Evolutionary conservation across 768 basidiomycete species (phyloP), one percentile per base, ranked within the genome.

Genomic region (Tylopilus rubrobrunneus): DNA sequence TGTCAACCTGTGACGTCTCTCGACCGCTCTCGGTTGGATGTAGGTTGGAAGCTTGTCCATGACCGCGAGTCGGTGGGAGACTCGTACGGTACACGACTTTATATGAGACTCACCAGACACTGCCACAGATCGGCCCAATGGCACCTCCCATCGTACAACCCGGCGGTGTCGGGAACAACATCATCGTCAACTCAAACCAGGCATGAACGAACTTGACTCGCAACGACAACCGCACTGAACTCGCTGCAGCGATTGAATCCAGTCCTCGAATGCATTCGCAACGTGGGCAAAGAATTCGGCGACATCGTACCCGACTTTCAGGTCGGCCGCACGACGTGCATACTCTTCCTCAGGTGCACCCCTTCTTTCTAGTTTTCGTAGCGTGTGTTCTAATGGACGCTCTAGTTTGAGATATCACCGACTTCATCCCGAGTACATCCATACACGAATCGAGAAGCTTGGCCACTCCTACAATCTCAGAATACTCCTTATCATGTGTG

Each of bases 341-440:
- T 95, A 10, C 72, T 99, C 23, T 99, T 88, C 67, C 80, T 99
- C 51, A 96, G 93, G 97, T 89, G 40, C 52, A 61, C 21, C 0
- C 36, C 36, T 27, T 44, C 23, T 27, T 5, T 19, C 31, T 25
- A 31, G 11, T 43, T 14, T 45, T 3, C 7, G 15, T 17, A 17
- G 9, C n/a, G 37, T 25, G 7, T 21, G 37, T 39, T 48, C 51
- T 57, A 8, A 57, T 7, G 4, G 53, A 17, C 21, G 9, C 31
- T 19, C 2, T 56, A 98, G 97, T 66, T 69, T 98, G 59, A 89
- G 85, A 64, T 98, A 98, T 61, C 95, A 98, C 64, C 88, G 95
- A 48, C 80, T 99, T 14, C 97, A 98, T 69, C 97, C 97, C 14
- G 97, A 98, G 70, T 99, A 99, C 67, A 86, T 99, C 52, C 91